Evolutionary conservation across 139 green algal species (phyloP), one percentile per base, ranked within the genome.

Genomic region (Coelastrella sp.): DNA sequence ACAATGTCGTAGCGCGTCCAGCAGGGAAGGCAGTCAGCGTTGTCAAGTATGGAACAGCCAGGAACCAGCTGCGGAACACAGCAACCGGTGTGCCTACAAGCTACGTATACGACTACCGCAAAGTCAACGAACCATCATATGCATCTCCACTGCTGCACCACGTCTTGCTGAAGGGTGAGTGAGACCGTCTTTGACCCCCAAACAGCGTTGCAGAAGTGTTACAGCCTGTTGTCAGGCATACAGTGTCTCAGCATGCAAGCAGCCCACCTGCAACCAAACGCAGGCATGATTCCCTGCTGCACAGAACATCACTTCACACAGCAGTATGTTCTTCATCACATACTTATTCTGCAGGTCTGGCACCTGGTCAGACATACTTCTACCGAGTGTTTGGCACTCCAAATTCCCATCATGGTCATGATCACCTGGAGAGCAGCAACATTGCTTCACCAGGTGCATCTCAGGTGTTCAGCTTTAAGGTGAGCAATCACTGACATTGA

Each of bases 71-170:
- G 25, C 9, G 17, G 13, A 30, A 50, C 2, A 19, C 23, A 30
- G 77, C 77, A 48, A 30, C 17, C 21, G 77, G 77, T 35, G 40
- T 75, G 19, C 32, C 60, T 0, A 75, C 77, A 3, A 74, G 35
- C 38, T 84, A 84, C 25, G 40, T 34, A 6, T 45, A 74, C 17
- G 60, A 74, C 27, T 84, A 84, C 27, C 25, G 27, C 2, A 27
- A 27, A 11, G 7, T 73, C 0, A 23, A 27, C 3, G 13, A 13
- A 2, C 62, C 30, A 5, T 74, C 57, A 17, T 84, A 84, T 57
- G 77, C 77, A 1, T 84, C 77, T 6, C 77, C 77, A 3, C 23
- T 73, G 8, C 60, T 84, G 59, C 77, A 84, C 60, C 77, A 84
- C 62, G 77, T 84, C n/a, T 40, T 84, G 60, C 60, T 84, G 23